Percentiles rank a stretch among this genome's conserved stretches.
These are phyloP conservation scores for Diaporthe velutina DNA, from an alignment of 2,329 filamentous ascomycete genomes.

Conservation along the genomic window DNA sequence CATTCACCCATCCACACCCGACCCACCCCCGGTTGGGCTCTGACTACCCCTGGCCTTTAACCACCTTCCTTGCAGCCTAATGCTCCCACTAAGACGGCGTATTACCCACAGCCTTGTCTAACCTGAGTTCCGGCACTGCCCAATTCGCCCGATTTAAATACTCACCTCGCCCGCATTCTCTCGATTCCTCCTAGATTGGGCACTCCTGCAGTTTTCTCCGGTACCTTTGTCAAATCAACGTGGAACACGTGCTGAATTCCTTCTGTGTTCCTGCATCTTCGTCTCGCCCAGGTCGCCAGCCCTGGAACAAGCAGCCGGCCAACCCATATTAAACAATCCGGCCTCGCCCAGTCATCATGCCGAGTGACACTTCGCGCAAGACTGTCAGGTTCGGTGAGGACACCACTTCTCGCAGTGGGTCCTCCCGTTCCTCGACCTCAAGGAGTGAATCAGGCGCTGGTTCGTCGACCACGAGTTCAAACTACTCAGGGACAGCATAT, in stretches of 20 bases:
- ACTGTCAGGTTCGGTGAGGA: constrained; percentile 50
- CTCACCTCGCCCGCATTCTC: constrained; percentile 41
- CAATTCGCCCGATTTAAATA: constrained; percentile 42
- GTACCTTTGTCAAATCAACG: constrained; percentile 49
- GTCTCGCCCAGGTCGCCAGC: constrained; percentile 19
- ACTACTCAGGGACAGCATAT: constrained; percentile 43
- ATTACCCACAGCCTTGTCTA: constrained; percentile 44
- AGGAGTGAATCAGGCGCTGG: constrained; percentile 50
- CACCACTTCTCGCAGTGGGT: constrained; percentile 46
- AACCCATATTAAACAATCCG: background rate
- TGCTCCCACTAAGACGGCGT: constrained; percentile 36
- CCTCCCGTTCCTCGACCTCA: constrained; percentile 46
- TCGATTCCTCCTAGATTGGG: constrained; percentile 47
- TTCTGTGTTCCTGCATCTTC: constrained; percentile 38
- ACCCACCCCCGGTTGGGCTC: constrained; percentile 39
- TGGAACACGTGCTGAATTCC: constrained; percentile 46
- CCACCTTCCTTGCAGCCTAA: constrained; percentile 39
- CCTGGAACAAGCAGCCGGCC: constrained; percentile 30
- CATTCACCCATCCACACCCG: constrained; percentile 10
- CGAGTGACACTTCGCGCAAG: constrained; percentile 40
- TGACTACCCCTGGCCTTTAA: constrained; percentile 35
- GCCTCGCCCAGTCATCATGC: constrained; percentile 27
- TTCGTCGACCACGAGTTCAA: constrained; percentile 50
- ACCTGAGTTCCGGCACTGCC: constrained; percentile 41
- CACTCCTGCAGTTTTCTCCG: constrained; percentile 47